phyloP scores from a whole-genome alignment of 2,329 filamentous ascomycete species.

The Cytospora paraplurivora region DNA sequence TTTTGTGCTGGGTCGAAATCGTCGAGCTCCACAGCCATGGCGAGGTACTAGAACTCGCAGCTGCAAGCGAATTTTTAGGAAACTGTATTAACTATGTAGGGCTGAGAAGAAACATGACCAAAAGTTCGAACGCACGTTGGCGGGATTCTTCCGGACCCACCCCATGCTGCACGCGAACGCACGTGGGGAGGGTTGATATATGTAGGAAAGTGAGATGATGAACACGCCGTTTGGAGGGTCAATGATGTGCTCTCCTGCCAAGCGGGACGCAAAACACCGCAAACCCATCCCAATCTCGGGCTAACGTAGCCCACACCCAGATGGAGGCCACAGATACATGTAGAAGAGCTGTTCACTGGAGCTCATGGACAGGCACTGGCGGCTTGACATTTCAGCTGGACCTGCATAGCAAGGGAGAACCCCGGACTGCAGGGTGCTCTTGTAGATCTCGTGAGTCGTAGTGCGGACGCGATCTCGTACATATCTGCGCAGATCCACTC shows the following conservation, averaged over 20 bases:
- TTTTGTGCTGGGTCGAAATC: background rate
- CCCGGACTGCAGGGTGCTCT: background rate
- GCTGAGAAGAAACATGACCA: background rate
- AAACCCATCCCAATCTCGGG: background rate
- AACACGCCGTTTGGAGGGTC: background rate
- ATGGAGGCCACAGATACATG: background rate
- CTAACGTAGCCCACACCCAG: background rate
- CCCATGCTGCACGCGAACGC: background rate
- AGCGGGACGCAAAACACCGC: background rate
- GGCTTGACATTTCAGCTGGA: background rate
- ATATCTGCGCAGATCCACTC: too few relatives aligned
- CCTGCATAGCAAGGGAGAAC: background rate
- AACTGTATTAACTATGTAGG: background rate
- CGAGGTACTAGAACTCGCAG: background rate
- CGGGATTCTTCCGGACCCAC: background rate
- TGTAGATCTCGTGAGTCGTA: too few relatives aligned
- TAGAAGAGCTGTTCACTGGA: background rate
- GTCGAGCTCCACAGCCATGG: background rate
- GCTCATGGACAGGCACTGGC: too few relatives aligned
- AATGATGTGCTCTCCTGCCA: constrained; percentile 1
- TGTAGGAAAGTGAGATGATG: background rate
- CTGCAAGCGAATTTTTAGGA: background rate
- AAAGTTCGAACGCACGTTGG: background rate
- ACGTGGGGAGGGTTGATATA: background rate
- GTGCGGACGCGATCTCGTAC: too few relatives aligned